These are phyloP conservation scores for Tuber microsphaerosporum DNA, from an alignment of 495 filamentous ascomycete genomes.

Conservation along the genomic window DNA sequence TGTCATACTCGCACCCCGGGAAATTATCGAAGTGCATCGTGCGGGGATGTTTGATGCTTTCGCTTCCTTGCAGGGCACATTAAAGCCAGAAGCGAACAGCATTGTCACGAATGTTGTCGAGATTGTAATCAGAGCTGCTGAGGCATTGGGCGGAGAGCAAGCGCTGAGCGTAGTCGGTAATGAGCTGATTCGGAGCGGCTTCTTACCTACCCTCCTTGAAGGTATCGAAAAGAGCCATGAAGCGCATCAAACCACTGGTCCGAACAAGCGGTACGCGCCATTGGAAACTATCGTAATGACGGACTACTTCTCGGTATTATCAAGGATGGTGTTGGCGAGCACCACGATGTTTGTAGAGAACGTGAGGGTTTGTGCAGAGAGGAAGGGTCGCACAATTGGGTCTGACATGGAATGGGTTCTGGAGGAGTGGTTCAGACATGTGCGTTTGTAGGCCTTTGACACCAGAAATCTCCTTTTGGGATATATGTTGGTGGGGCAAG, in stretches of 20 bases:
- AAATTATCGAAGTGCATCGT: constrained; percentile 53
- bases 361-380: constrained; percentile 45
- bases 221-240: constrained; percentile 65
- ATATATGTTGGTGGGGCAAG: not conserved
- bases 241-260: constrained; percentile 68
- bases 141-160: constrained; percentile 59
- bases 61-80: constrained; percentile 52
- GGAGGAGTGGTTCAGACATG: constrained; percentile 76
- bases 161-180: constrained; percentile 59
- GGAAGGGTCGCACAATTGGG: constrained; percentile 45
- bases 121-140: constrained; percentile 61
- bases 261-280: constrained; percentile 55
- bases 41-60: constrained; percentile 44
- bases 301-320: constrained; percentile 77
- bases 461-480: not conserved
- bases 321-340: constrained; percentile 65
- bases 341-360: constrained; percentile 59
- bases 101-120: constrained; percentile 62
- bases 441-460: constrained; percentile 14
- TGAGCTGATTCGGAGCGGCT: constrained; percentile 60
- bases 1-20: constrained; percentile 66
- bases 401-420: constrained; percentile 64
- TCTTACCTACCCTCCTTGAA: constrained; percentile 60
- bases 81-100: constrained; percentile 60
- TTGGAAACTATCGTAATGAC: constrained; percentile 65